Conservation (phyloP, 2,329 filamentous ascomycete genomes). For the Colletotrichum sp. region DNA sequence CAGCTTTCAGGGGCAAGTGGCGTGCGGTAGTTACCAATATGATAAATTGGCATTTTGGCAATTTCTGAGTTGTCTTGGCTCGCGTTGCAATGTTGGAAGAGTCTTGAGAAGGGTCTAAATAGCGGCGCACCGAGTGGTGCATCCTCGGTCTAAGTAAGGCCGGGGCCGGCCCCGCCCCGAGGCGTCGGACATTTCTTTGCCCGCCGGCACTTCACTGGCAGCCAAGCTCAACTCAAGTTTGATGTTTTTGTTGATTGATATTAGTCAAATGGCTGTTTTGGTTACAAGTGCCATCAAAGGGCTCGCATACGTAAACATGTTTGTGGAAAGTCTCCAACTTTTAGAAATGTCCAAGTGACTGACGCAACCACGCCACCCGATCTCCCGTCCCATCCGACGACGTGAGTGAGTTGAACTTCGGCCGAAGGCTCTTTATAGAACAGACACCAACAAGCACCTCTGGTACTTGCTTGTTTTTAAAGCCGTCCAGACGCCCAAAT, state of each 20-base stretch:
- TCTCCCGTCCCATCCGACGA: neutral
- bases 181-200: neutral
- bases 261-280: neutral
- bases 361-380: neutral
- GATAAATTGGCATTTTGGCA: conserved; percentile 9
- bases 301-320: neutral
- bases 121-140: neutral
- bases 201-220: neutral
- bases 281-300: neutral
- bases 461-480: neutral
- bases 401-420: neutral
- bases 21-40: neutral
- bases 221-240: neutral
- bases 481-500: neutral
- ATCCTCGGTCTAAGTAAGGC: neutral
- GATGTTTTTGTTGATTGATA: neutral
- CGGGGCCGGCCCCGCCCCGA: neutral
- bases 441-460: neutral
- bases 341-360: neutral
- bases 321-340: neutral
- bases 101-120: neutral
- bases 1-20: no score
- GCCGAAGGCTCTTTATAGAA: neutral
- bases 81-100: neutral
- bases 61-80: neutral